Evolutionary conservation across 75 land plant species (phyloP), one percentile per base, ranked within the genome.

Genomic region (Cunninghamia lanceolata): DNA sequence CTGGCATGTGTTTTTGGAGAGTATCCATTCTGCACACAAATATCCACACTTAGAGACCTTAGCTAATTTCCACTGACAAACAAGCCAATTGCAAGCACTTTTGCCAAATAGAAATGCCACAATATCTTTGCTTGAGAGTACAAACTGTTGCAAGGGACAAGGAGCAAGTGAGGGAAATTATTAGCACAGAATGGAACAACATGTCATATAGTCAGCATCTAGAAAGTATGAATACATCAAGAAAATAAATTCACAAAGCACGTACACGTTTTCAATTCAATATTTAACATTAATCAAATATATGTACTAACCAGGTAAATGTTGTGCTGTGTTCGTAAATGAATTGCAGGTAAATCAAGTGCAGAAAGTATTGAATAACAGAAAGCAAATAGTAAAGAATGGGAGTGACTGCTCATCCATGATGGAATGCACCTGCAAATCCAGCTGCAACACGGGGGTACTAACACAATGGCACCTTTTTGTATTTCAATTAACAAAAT

Each of bases 21-120:
- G 94, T 94, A 52, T 95, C 95, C 94, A 92, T 94, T 89, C 97
- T 95, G 82, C 63, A 70, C 6, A 84, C 5, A 52, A 13, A 76
- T 19, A 70, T 30, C 30, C 74, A 30, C 9, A 70, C 34, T 66
- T 66, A 11, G 15, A 52, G 4, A 56, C 25, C 63, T 17, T 56
- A 56, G 4, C 63, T 56, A 56, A 56, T 56, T 56, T 56, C 63
- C 63, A 56, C 28, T 0, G 5, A 19, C 63, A 56, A 56, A 56
- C 63, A 4, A 56, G 28, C 28, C 63, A 19, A 17, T 3, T 56
- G 21, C 63, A 56, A 56, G 4, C 25, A 56, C 25, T 56, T 56
- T 56, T 56, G 63, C 63, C 63, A 56, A 56, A 56, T 52, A 19
- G 21, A 17, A 56, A 56, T 56, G 21, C 63, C 17, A 56, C 21